Evolutionary conservation across 148 eudicot species (phyloP).

Genomic region (Camellia granthamiana): DNA sequence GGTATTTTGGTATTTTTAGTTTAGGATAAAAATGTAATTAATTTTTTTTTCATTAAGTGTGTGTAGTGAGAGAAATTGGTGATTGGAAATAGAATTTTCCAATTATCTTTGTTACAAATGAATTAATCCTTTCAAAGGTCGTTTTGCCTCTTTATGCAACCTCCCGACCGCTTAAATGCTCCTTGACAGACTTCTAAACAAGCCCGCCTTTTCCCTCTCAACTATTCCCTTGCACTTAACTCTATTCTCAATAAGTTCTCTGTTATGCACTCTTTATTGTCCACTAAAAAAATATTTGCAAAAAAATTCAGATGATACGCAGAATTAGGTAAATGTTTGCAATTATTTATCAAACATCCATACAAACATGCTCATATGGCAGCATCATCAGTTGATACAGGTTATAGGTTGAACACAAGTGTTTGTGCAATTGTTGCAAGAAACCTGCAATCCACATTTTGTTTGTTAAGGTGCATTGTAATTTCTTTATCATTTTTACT

Average conservation of each 20-base stretch:
- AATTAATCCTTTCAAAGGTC: too few species aligned
- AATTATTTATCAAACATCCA: background rate
- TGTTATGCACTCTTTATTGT: background rate
- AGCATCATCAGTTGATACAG: background rate
- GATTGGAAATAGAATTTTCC: too few species aligned
- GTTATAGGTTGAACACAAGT: background rate
- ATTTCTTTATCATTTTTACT: background rate
- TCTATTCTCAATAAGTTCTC: background rate
- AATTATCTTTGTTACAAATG: too few species aligned
- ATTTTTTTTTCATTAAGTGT: too few species aligned
- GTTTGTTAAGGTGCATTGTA: background rate
- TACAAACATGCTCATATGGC: background rate
- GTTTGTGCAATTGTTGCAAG: background rate
- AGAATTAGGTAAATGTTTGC: background rate
- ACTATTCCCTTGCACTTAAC: background rate
- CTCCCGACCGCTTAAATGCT: background rate
- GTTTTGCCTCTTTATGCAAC: background rate
- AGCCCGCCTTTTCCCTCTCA: background rate
- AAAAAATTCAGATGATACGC: background rate
- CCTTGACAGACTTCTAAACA: background rate
- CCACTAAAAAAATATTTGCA: background rate
- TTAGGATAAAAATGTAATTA: too few species aligned
- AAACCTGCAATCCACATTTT: background rate
- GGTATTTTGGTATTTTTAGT: too few species aligned
- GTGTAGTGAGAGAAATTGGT: too few species aligned